Evolutionary conservation across 2,329 filamentous ascomycete genomes (phyloP).

Genomic region (Cercospora sp.): DNA sequence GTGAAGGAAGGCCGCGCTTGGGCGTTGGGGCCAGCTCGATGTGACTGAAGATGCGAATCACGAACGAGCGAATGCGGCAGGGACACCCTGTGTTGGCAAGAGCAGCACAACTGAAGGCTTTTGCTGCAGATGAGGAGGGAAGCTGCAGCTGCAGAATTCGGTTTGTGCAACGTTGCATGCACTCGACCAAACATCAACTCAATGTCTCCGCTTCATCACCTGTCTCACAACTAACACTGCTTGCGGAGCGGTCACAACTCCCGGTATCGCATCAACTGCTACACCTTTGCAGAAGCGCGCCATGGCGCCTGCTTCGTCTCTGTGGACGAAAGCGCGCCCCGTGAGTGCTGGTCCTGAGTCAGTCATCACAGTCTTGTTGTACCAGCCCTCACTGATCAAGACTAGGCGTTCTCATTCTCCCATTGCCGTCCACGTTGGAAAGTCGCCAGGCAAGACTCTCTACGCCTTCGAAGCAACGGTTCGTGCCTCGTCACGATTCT

Average conservation of each 20-base stretch:
- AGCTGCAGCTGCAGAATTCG: not conserved
- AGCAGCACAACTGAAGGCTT: not conserved
- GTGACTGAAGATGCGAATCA: not conserved
- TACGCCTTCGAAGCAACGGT: not conserved
- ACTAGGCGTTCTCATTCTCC: not conserved
- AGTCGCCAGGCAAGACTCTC: not conserved
- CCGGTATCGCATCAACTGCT: too few relatives aligned
- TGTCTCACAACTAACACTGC: not conserved
- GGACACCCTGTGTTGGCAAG: not conserved
- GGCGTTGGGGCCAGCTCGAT: too few relatives aligned
- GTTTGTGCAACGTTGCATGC: not conserved
- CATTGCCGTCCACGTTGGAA: not conserved
- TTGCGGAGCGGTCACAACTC: too few relatives aligned
- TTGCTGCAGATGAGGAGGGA: not conserved
- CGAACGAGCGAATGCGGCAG: not conserved
- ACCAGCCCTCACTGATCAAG: too few relatives aligned
- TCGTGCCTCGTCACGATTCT: not conserved
- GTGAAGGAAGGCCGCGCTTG: not conserved
- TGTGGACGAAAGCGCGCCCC: not conserved
- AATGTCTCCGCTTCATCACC: not conserved
- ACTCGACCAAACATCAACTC: not conserved
- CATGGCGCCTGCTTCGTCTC: not conserved
- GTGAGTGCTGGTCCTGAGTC: not conserved
- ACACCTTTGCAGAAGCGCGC: too few relatives aligned
- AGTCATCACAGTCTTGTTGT: not conserved